Evolutionary conservation across 257 asterid genomes (phyloP), one percentile per base, ranked within the genome.

Genomic region (Salvia rosmarinus): DNA sequence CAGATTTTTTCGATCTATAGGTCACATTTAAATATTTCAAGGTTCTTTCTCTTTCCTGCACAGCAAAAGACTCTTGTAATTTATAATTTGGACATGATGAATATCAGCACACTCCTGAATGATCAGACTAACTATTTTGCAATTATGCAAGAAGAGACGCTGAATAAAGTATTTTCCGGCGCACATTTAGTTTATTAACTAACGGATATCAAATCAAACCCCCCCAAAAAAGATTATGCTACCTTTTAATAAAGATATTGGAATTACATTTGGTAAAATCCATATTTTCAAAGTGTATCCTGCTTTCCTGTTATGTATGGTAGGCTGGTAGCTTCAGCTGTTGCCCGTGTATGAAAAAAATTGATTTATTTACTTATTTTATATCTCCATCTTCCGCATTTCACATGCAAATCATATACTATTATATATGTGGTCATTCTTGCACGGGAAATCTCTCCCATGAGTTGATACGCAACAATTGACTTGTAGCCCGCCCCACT

Each of bases 331-430:
- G 44, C 23, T 9, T 46, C 16, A 14, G 30, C 1, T 64, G 20
- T 42, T 37, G 28, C 11, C 52, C 35, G 34, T 13, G 19, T 7
- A 35, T 11, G 25, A 28, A 6, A 40, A 39, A 9, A 21, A 35
- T 14, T 2, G 34, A 17, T 50, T n/a, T n/a, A n/a, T n/a, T n/a
- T 5, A 16, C 6, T 61, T 49, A 1, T n/a, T 16, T 6, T 44
- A 42, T 16, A 12, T 16, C 12, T 6, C n/a, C n/a, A 6, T 16
- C 56, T 49, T 49, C 14, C 32, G 59, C 59, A 56, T 69, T 23
- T 58, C 61, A 59, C 76, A 30, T 44, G 61, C 67, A 59, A 44
- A 44, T 25, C 21, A 55, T 58, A 43, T 16, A 23, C 39, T 39
- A 7, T 23, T 7, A 37, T 43, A 17, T 64, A 12, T 46, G 59